Base-by-base conservation (phyloP, 75 land plant genomes). In the Pseudotsuga menziesii region DNA sequence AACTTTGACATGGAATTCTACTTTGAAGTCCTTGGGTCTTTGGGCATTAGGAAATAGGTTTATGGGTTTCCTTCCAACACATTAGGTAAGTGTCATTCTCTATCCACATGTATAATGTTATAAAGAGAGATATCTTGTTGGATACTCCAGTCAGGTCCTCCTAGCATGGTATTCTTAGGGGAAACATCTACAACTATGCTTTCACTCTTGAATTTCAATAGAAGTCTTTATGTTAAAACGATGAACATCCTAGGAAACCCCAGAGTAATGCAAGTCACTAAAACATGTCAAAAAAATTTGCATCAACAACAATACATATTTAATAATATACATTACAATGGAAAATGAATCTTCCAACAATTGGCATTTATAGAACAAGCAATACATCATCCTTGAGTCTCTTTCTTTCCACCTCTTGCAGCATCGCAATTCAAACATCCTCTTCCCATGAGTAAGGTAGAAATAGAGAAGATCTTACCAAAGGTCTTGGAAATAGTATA, bases 371-470 rank as follows among this genome's bases (percentile, higher is more conserved):
- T 16, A 5, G 32, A 69, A 69, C 48, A 70, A 70, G 20, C 74
- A 52, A 81, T 70, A 85, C 82, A 82, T 97, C 98, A 77, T 92
- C 85, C 73, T 78, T 89, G 56, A 84, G 76, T 60, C 82, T 75
- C n/a, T 74, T 81, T 54, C 86, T 82, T 23, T 83, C 91, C 20
- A 89, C 90, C 83, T 91, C 98, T 14, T 76, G 64, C 26, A 97
- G 83, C 61, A 97, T 83, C 32, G 89, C 85, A 77, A 79, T 80
- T 54, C 94, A 98, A 71, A 97, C 81, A 22, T 98, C 98, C 72
- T 88, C 95, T 72, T 94, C 97, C 99, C 98, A 97, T 0, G 96
- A 97, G 78, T 97, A 97, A 19, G 98, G 92, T 20, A 75, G 78
- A 48, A 97, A 69, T 7, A 98, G 92, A 54, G 80, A 81, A 62